phyloP scores from a whole-genome alignment of 2,329 filamentous ascomycete species.

The Neopestalotiopsis rosae region DNA sequence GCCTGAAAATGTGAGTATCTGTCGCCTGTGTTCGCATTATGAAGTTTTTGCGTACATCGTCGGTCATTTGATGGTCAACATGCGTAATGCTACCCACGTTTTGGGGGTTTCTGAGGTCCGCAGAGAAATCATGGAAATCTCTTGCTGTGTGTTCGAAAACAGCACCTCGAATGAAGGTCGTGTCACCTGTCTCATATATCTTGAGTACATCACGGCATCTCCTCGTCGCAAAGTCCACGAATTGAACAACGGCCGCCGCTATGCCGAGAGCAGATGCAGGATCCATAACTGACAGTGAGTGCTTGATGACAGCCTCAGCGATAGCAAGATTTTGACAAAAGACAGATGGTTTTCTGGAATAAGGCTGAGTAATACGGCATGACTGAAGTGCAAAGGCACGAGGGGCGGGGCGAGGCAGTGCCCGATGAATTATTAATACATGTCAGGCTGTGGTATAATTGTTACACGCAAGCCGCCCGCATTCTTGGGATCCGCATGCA shows the following conservation, averaged over 20 bases:
- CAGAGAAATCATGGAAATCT: neutral
- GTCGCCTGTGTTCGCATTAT: neutral
- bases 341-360: neutral
- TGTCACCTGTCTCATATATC: neutral
- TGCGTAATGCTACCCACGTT: neutral
- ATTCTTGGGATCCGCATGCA: too few relatives aligned
- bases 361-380: neutral
- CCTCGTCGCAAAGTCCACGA: neutral
- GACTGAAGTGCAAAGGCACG: too few relatives aligned
- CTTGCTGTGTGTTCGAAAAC: neutral
- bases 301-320: too few relatives aligned
- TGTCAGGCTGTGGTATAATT: too few relatives aligned
- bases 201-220: neutral
- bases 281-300: neutral
- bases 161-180: neutral
- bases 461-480: too few relatives aligned
- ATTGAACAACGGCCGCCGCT: neutral
- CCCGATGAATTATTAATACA: too few relatives aligned
- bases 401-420: too few relatives aligned
- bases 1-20: neutral
- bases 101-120: neutral
- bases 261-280: neutral
- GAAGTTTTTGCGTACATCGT: neutral
- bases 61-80: neutral
- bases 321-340: neutral